A percentile compares a stretch with the other conserved stretches of the same genome.
Evolutionary conservation across 495 filamentous ascomycete species (phyloP).

Genomic region (Chaetomium tenue): DNA sequence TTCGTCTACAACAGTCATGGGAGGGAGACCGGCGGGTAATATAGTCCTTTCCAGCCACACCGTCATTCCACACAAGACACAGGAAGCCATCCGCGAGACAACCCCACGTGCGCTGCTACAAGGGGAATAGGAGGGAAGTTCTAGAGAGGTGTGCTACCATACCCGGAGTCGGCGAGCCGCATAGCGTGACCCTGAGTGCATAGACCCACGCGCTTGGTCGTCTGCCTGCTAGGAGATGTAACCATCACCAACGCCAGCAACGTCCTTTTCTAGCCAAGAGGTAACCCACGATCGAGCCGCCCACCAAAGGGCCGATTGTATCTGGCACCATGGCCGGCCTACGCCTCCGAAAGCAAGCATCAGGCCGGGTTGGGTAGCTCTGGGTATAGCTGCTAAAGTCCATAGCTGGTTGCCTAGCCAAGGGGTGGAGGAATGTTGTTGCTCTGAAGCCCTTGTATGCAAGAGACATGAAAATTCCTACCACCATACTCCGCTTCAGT

Average conservation of each 20-base stretch:
- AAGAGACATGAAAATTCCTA: background rate
- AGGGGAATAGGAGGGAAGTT: background rate
- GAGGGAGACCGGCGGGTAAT: background rate
- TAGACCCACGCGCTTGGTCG: background rate
- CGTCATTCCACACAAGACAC: background rate
- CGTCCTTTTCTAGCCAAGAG: background rate
- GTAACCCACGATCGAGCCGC: background rate
- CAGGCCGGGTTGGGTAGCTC: conserved; percentile 1
- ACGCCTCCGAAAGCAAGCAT: background rate
- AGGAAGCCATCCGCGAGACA: conserved; percentile 8
- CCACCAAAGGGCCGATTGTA: conserved; percentile 17
- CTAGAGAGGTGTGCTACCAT: background rate
- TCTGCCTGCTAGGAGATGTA: conserved; percentile 6
- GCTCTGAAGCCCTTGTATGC: too few relatives aligned
- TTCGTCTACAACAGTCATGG: background rate
- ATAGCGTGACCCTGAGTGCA: background rate
- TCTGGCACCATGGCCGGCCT: background rate
- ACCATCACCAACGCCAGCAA: conserved; percentile 7
- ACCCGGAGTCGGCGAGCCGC: background rate
- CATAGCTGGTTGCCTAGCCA: background rate
- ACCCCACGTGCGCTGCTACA: conserved; percentile 10
- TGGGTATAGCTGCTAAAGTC: background rate
- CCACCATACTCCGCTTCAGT: background rate
- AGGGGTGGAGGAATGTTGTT: conserved; percentile 1
- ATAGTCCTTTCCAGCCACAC: background rate